Conservation (phyloP, 1,284 basidiomycete species). For the Naganishia sp. region DNA sequence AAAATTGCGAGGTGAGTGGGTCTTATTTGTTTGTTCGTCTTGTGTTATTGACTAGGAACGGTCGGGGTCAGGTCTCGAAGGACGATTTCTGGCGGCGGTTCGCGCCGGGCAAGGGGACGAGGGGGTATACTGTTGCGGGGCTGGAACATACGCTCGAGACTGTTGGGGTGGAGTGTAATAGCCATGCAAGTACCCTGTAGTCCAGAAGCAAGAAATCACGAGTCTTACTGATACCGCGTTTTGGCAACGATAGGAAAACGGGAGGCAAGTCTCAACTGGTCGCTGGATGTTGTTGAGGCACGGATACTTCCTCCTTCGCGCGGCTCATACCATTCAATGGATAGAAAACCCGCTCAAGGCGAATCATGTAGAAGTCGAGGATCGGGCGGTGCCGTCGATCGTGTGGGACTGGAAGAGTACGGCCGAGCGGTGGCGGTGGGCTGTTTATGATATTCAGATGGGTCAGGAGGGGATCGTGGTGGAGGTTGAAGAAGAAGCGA, state of each 20-base stretch:
- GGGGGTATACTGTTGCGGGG: slow-evolving; percentile 17
- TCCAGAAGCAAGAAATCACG: no score
- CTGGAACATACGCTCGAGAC: slow-evolving; percentile 31
- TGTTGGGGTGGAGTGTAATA: slow-evolving; percentile 34
- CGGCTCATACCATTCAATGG: slow-evolving; percentile 31
- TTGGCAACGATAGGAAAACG: slow-evolving; percentile 13
- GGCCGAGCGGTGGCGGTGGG: slow-evolving; percentile 29
- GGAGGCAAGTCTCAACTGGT: slow-evolving; percentile 27
- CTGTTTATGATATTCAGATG: not conserved
- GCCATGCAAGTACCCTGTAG: slow-evolving; percentile 18
- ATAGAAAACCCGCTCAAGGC: slow-evolving; percentile 24
- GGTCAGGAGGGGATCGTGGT: not conserved
- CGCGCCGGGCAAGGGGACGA: not conserved
- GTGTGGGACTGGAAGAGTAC: slow-evolving; percentile 32
- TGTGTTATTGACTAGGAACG: not conserved
- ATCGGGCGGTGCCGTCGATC: not conserved
- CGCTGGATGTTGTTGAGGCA: slow-evolving; percentile 32
- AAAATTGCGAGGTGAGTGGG: slow-evolving; percentile 33
- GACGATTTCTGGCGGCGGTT: slow-evolving; percentile 30
- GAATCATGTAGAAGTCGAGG: not conserved
- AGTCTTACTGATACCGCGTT: no score
- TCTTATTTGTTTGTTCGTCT: not conserved
- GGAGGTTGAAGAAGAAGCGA: not conserved
- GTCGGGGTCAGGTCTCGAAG: slow-evolving; percentile 15
- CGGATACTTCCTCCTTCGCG: slow-evolving; percentile 30